Percentiles rank a stretch among this genome's conserved stretches.
Evolutionary conservation across 78 protist species (phyloP).

Genomic region (Chrysochromulina tobinii): DNA sequence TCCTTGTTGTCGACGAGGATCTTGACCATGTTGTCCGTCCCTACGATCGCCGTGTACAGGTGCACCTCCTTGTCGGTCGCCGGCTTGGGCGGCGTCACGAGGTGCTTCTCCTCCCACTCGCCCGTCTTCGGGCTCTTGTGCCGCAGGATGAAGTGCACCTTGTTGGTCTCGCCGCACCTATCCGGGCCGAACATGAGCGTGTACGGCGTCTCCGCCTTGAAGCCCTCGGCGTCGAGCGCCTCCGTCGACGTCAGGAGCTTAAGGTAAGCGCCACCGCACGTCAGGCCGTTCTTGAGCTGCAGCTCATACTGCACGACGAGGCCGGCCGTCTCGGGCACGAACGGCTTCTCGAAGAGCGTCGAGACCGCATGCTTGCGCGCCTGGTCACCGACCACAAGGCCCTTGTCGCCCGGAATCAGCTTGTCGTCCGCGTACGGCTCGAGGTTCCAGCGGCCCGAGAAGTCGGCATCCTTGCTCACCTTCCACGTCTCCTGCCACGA

Average conservation of each 20-base stretch:
- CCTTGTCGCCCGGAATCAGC: too few species aligned
- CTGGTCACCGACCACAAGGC: too few species aligned
- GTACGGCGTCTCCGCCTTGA: slow-evolving; percentile 9
- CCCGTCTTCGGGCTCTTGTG: slow-evolving; percentile 21
- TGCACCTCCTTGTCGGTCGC: background rate
- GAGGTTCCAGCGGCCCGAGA: too few species aligned
- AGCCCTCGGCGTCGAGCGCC: background rate
- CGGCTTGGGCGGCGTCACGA: background rate
- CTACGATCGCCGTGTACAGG: background rate
- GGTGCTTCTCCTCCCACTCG: slow-evolving; percentile 24
- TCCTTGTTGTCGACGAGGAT: background rate
- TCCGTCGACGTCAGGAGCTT: slow-evolving; percentile 3
- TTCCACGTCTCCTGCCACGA: too few species aligned
- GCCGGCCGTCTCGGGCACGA: background rate
- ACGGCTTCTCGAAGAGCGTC: background rate
- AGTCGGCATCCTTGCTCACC: too few species aligned
- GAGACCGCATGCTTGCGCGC: background rate
- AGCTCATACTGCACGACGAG: slow-evolving; percentile 23
- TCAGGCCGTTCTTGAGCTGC: background rate
- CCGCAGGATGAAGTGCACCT: slow-evolving; percentile 45
- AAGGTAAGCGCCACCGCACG: slow-evolving; percentile 42
- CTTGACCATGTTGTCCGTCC: background rate
- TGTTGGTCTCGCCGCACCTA: slow-evolving; percentile 8
- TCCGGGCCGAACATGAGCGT: slow-evolving; percentile 58
- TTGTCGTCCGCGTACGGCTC: too few species aligned